A percentile compares a stretch with the other conserved stretches of the same genome.
These are phyloP conservation scores for Colletotrichum destructivum DNA, from an alignment of 2,329 filamentous ascomycete species.

Conservation along the genomic window DNA sequence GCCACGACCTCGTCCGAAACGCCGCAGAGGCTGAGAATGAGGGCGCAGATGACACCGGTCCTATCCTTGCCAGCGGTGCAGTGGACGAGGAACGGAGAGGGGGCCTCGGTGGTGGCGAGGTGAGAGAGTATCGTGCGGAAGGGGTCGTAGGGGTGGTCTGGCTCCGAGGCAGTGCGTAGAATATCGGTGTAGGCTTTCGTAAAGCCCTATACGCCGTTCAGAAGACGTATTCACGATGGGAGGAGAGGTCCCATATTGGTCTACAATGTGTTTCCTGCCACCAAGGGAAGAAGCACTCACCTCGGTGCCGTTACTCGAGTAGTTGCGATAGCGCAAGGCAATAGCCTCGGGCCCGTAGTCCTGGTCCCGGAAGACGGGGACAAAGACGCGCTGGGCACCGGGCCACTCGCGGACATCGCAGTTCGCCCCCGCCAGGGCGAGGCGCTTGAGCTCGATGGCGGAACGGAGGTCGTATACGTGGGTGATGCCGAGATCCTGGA, in stretches of 20 bases:
- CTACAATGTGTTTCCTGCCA: not conserved
- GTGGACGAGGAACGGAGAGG: constrained; percentile 74
- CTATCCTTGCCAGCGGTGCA: constrained; percentile 86
- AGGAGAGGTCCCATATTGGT: not conserved
- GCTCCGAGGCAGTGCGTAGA: constrained; percentile 63
- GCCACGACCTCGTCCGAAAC: constrained; percentile 73
- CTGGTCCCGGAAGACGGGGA: constrained; percentile 74
- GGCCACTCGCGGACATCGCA: constrained; percentile 49
- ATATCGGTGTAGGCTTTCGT: constrained; percentile 76
- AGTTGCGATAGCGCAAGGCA: constrained; percentile 72
- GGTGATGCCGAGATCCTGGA: constrained; percentile 72
- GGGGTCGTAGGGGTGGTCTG: constrained; percentile 44
- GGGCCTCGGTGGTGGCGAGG: constrained; percentile 59
- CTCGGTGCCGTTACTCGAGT: constrained; percentile 67
- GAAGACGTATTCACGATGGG: not conserved
- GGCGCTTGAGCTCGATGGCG: constrained; percentile 68
- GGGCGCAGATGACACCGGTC: constrained; percentile 78
- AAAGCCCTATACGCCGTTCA: constrained; percentile 63
- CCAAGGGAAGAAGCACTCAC: constrained; percentile 9
- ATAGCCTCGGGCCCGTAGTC: constrained; percentile 76
- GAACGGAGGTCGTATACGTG: constrained; percentile 80
- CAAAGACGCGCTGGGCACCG: constrained; percentile 68
- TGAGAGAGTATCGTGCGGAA: constrained; percentile 71
- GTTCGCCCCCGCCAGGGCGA: constrained; percentile 45
- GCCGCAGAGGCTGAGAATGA: constrained; percentile 76